Base-by-base conservation (phyloP, 371 early-diverging fungal species). In the Syncephalastrum sp. region DNA sequence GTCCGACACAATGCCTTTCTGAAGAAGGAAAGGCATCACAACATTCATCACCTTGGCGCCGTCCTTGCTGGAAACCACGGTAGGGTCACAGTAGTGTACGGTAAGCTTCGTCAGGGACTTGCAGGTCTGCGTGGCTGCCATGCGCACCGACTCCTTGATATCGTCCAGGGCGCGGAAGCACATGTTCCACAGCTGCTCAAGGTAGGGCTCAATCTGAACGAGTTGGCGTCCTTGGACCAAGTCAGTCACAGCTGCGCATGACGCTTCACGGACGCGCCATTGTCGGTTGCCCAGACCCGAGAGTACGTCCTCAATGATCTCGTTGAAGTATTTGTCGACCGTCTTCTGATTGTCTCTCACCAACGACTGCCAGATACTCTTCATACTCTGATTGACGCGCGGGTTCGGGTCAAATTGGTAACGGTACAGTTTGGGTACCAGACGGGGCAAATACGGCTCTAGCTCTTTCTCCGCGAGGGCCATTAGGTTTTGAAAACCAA, bases 161-260 rank as follows among this genome's bases (percentile, higher is more conserved):
- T 97, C 97, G 64, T 97, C 97, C 52, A 97, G 63, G 12, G 88
- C 87, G 24, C 94, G 74, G 81, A 97, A 96, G 21, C 85, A 82
- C 91, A 93, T 92, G 25, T 72, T 79, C 97, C 97, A 97, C 16
- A 93, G 66, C 3, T 79, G 72, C 54, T 93, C 88, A 43, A 94
- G 58, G 53, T 90, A 87, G 0, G 88, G 85, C 56, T 91, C 84
- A 4, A 92, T 74, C 54, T 89, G 84, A 24, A 70, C 78, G 15
- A 89, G 66, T 38, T 83, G 79, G 8, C 88, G 77, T 0, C 92
- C 90, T 38, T 84, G 83, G 1, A 93, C 75, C n/a, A 94, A 61
- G 59, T 93, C 92, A 0, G 88, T 82, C 27, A 95, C 77, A 10
- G 92, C 92, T 33, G 81, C 66, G 46, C 88, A 89, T 41, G 88